Conservation (phyloP, 2,329 filamentous ascomycete species). For the Fonsecaea nubica region DNA sequence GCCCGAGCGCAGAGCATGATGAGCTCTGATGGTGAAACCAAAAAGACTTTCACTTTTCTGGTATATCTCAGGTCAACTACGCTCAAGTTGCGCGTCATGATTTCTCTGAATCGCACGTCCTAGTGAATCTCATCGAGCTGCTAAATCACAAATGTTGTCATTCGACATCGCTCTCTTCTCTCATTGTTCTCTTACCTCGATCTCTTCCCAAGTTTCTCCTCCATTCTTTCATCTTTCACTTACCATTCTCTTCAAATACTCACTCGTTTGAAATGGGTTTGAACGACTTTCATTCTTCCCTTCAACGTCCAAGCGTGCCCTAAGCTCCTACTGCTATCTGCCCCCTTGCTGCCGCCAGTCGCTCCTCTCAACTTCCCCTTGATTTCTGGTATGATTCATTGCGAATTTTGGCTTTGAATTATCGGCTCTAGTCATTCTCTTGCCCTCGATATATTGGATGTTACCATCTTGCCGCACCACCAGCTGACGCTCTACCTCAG, state of each 20-base stretch:
- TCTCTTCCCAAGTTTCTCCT: not conserved
- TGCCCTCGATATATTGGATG: not conserved
- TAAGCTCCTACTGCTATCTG: not conserved
- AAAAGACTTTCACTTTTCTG: not conserved
- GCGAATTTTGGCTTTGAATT: not conserved
- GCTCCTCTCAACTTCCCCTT: not conserved
- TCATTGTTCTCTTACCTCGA: constrained; percentile 4
- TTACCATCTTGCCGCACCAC: not conserved
- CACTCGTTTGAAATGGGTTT: not conserved
- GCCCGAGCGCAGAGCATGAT: constrained; percentile 28
- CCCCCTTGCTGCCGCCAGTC: not conserved
- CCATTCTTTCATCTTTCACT: constrained; percentile 8
- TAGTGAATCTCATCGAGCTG: not conserved
- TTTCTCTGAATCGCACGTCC: not conserved
- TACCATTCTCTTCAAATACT: not conserved
- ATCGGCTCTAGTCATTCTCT: constrained; percentile 2
- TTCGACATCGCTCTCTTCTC: not conserved
- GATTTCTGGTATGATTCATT: not conserved
- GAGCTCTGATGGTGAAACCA: constrained; percentile 28
- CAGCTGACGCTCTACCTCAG: not conserved
- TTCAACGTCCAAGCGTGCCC: not conserved
- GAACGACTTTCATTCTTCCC: not conserved
- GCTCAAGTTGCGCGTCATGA: not conserved
- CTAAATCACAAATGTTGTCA: not conserved
- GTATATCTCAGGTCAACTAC: not conserved